Evolutionary conservation across 2,329 filamentous ascomycete genomes (phyloP).

Genomic region (Ascochyta fabae): DNA sequence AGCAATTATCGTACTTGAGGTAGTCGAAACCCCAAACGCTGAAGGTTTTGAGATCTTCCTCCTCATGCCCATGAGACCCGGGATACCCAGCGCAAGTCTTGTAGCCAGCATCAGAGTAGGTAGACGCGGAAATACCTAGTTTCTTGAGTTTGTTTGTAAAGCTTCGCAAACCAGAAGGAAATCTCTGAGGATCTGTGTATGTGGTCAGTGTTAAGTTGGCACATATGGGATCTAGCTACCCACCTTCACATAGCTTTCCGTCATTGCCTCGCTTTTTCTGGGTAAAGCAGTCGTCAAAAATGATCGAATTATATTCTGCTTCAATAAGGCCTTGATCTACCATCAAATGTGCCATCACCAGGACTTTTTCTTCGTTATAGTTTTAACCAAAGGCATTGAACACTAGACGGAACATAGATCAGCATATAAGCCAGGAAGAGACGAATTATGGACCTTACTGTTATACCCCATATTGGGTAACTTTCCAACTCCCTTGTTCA

Average conservation of each 20-base stretch:
- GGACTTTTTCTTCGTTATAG: conserved; percentile 11
- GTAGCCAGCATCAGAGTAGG: conserved; percentile 60
- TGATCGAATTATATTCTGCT: conserved; percentile 18
- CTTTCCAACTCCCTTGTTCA: conserved; percentile 14
- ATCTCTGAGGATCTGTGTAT: conserved; percentile 7
- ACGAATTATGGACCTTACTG: background rate
- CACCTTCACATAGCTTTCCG: conserved; percentile 11
- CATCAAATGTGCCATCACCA: conserved; percentile 11
- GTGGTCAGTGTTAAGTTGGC: background rate
- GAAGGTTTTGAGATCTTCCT: conserved; percentile 62
- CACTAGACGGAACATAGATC: background rate
- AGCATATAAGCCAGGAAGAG: background rate
- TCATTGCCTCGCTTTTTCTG: conserved; percentile 12
- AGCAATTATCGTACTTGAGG: conserved; percentile 40
- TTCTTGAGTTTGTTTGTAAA: conserved; percentile 12
- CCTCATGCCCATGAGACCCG: conserved; percentile 55
- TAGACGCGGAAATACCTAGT: conserved; percentile 12
- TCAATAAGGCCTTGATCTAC: conserved; percentile 16
- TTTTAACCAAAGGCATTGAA: conserved; percentile 17
- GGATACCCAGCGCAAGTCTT: conserved; percentile 62
- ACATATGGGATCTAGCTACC: background rate
- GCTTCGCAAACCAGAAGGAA: conserved; percentile 14
- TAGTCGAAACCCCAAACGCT: conserved; percentile 47
- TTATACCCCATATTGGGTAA: conserved; percentile 19
- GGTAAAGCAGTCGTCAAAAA: conserved; percentile 19